Evolutionary conservation across 495 filamentous ascomycete species (phyloP), one percentile per base, ranked within the genome.

Genomic region (Trichoderma gamsii): DNA sequence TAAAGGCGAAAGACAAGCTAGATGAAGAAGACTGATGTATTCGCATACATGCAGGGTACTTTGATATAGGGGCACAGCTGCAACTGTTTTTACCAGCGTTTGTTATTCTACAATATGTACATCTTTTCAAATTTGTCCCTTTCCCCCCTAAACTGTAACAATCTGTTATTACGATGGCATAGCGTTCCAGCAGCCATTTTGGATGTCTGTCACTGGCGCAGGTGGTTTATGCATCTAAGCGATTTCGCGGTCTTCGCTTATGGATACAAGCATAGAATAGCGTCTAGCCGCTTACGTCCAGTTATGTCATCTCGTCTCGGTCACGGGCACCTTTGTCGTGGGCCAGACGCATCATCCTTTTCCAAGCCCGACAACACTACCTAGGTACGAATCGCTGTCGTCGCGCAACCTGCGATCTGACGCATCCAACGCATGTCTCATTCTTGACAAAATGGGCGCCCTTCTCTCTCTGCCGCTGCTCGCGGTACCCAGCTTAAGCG

Each of bases 391-490:
- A 12, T 13, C 35, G 35, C 32, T 41, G 11, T 44, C 18, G 35
- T 41, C 7, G 21, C 63, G 63, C 35, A 38, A 8, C n/a, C 21
- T 32, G 35, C 63, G 23, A 65, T 44, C 63, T 23, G 11, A 15
- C 63, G 25, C 18, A 18, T 15, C 41, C 29, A 3, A 25, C 18
- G 18, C 16, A 25, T 65, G 35, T 23, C 16, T 21, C 35, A 18
- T 43, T 44, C 7, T 43, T 12, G 13, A 32, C 63, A 66, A 12
- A 7, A 96, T 99, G 95, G 95, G 95, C 71, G 95, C 92, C 67
- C 82, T 96, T 71, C 83, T 99, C 44, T 97, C 94, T 65, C 72
- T 99, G 16, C 95, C 96, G 69, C 79, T 99, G 67, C 78, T 99
- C 77, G 95, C 91, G 66, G 72, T 98, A 70, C 95, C 95, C 64